A percentile compares a stretch with the other conserved stretches of the same genome.
phyloP scores from a whole-genome alignment of 768 basidiomycete genomes.

The Leccinum sublutescens region DNA sequence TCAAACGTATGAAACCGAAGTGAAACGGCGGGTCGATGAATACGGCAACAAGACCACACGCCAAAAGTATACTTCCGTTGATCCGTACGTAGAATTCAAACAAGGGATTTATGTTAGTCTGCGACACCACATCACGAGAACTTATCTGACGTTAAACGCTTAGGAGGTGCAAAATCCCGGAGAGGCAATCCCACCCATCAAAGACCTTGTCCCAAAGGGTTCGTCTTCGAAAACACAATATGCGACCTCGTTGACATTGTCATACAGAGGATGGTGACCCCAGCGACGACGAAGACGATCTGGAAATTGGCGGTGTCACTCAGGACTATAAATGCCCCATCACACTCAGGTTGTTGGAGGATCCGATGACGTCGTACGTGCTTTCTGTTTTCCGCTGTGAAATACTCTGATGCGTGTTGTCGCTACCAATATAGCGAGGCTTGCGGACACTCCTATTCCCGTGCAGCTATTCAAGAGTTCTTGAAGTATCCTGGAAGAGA shows the following conservation, averaged over 20 bases:
- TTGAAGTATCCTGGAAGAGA: conserved; percentile 39
- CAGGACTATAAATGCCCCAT: conserved; percentile 86
- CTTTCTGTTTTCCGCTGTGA: neutral
- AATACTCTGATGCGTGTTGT: conserved; percentile 1
- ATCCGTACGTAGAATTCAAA: conserved; percentile 60
- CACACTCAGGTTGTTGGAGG: conserved; percentile 57
- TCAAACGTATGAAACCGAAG: conserved; percentile 48
- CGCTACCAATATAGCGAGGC: conserved; percentile 43
- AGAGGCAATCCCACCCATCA: conserved; percentile 72
- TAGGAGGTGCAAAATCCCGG: conserved; percentile 70
- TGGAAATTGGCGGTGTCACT: conserved; percentile 83
- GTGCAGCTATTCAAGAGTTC: conserved; percentile 63
- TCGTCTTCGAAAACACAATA: neutral
- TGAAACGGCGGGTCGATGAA: conserved; percentile 40
- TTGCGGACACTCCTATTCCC: conserved; percentile 85
- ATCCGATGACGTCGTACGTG: conserved; percentile 82
- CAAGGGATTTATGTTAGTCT: conserved; percentile 63
- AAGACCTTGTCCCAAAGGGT: conserved; percentile 72
- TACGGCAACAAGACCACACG: conserved; percentile 65
- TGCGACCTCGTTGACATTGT: neutral
- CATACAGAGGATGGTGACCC: conserved; percentile 71
- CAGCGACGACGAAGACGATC: conserved; percentile 83
- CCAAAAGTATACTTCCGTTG: conserved; percentile 71
- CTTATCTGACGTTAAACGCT: conserved; percentile 8
- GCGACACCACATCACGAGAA: neutral